A percentile compares a stretch with the other conserved stretches of the same genome.
Conservation (phyloP, 768 basidiomycete species). For the Paxillus ammoniavirescens region DNA sequence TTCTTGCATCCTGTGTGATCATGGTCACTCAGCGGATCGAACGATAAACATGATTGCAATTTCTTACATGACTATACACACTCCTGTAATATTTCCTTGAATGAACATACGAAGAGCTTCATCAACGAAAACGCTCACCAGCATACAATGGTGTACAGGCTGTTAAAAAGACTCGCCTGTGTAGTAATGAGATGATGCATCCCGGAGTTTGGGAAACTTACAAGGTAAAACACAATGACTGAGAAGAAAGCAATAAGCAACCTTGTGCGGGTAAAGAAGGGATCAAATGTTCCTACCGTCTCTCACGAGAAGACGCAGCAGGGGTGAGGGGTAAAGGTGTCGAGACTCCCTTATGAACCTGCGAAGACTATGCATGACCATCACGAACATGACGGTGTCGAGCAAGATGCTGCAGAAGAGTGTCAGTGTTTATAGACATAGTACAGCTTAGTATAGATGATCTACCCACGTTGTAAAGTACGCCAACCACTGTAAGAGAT, state of each 20-base stretch:
- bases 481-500: too few relatives aligned
- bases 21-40: not conserved
- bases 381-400: conserved; percentile 1
- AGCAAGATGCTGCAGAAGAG: conserved; percentile 5
- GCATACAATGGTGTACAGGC: conserved; percentile 4
- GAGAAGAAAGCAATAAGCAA: not conserved
- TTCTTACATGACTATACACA: conserved; percentile 1
- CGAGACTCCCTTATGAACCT: conserved; percentile 1
- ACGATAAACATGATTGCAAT: not conserved
- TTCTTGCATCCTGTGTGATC: conserved; percentile 10
- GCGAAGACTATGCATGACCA: conserved; percentile 6
- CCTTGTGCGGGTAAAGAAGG: too few relatives aligned
- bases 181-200: not conserved
- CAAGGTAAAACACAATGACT: not conserved
- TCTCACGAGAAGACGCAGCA: conserved; percentile 8
- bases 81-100: conserved; percentile 6
- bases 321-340: conserved; percentile 6
- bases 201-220: not conserved
- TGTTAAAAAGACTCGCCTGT: conserved; percentile 6
- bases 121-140: conserved; percentile 7
- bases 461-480: too few relatives aligned
- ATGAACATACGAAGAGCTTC: not conserved
- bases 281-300: conserved; percentile 7
- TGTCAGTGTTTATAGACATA: not conserved
- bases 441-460: not conserved